Base-by-base conservation (phyloP, 495 filamentous ascomycete species). In the Melanomma pulvis-pyrius region DNA sequence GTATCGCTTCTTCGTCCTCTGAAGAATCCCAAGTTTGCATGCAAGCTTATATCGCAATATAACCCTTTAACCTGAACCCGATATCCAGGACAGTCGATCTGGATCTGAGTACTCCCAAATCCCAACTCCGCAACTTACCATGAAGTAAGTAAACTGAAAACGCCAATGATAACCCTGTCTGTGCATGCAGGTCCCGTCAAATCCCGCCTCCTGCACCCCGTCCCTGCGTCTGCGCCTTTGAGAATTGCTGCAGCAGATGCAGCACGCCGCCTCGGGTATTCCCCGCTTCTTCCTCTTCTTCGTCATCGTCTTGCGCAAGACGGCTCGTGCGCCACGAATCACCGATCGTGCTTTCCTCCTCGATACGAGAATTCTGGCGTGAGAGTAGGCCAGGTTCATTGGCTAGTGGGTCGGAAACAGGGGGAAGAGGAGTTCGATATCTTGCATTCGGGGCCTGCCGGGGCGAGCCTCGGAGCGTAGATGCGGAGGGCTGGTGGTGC, bases 221-320 rank as follows among this genome's bases (percentile, higher is more conserved):
- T 13, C 83, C 84, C 52, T 90, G 88, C 59, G 86, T 85, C 73
- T 93, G 90, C 59, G 85, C 90, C 77, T 88, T 92, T 74, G 92
- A 90, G 75, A 96, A 96, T 74, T 98, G 90, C 73, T 93, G 91
- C 49, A 98, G 83, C 76, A 98, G 78, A 1, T 90, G 90, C 60
- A 98, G 79, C 12, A 98, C 94, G 24, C 81, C 81, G 11, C 60
- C 71, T n/a, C 62, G 72, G n/a, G 61, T 61, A 1, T 69, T 68
- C 4, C 46, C 74, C 5, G 80, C 73, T 34, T 83, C 81, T 30
- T 81, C 78, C 26, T 75, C 83, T 15, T 79, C 78, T 1, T 80
- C 81, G 9, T 74, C 74, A 2, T 81, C 81, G 65, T 78, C 79
- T 61, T 70, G 73, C 62, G 77, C 78, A 53, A 71, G 77, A 24